Evolutionary conservation across 768 basidiomycete genomes (phyloP).

Genomic region (Polyporus arcularius): DNA sequence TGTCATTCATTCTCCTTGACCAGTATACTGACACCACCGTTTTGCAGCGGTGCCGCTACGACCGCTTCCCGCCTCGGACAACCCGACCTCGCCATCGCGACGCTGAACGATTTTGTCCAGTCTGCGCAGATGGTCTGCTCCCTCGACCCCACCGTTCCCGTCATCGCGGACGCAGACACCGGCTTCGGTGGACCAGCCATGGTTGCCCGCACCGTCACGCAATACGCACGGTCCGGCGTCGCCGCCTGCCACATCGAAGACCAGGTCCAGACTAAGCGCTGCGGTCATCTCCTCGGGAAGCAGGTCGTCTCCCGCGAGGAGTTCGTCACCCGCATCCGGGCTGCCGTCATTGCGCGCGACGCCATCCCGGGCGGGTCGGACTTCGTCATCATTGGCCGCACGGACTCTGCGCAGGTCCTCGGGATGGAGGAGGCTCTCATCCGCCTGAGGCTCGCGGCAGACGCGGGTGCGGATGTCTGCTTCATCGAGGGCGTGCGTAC

Average conservation of each 20-base stretch:
- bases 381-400: conserved; percentile 77
- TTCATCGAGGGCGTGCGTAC: conserved; percentile 82
- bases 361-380: conserved; percentile 74
- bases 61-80: conserved; percentile 78
- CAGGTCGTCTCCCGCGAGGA: conserved; percentile 81
- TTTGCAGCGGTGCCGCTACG: conserved; percentile 71
- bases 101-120: conserved; percentile 76
- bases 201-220: conserved; percentile 74
- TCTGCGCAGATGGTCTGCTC: conserved; percentile 72
- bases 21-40: not conserved
- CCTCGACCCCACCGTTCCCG: conserved; percentile 61
- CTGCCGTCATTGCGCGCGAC: conserved; percentile 76
- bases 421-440: conserved; percentile 76
- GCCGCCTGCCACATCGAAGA: conserved; percentile 81
- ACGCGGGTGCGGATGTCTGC: conserved; percentile 76
- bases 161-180: conserved; percentile 82
- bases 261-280: conserved; percentile 81
- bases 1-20: not conserved
- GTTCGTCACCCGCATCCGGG: conserved; percentile 71
- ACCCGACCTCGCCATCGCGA: conserved; percentile 80
- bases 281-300: conserved; percentile 79
- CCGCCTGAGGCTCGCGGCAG: conserved; percentile 68
- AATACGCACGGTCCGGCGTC: conserved; percentile 69
- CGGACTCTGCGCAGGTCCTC: conserved; percentile 76
- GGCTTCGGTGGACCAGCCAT: conserved; percentile 78